A percentile compares a stretch with the other conserved stretches of the same genome.
Conservation (phyloP, 1,284 basidiomycete species). For the Phylloboletellus chloephorus region DNA sequence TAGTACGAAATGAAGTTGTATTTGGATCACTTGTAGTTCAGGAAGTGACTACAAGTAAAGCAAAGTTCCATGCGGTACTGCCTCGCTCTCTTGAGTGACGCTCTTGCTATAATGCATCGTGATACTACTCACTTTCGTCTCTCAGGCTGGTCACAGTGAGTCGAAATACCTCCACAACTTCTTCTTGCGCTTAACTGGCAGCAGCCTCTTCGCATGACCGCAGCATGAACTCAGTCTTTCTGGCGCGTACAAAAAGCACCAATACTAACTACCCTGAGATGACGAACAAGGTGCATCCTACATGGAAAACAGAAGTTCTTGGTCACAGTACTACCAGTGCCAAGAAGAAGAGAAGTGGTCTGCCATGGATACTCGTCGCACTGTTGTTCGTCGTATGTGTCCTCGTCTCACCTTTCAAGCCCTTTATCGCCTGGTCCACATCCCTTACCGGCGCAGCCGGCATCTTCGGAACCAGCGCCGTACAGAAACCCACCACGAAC, state of each 20-base stretch:
- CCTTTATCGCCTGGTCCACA: slow-evolving; percentile 3
- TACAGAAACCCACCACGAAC: slow-evolving; percentile 2
- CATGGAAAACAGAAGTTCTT: not conserved
- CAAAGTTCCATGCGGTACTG: too few species aligned
- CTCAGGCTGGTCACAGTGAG: too few species aligned
- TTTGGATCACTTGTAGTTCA: too few species aligned
- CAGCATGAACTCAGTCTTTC: slow-evolving; percentile 3
- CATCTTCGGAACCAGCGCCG: not conserved
- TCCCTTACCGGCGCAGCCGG: not conserved
- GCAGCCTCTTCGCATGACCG: not conserved
- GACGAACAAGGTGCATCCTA: slow-evolving; percentile 2
- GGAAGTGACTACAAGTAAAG: too few species aligned
- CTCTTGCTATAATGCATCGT: too few species aligned
- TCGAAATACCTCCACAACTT: too few species aligned
- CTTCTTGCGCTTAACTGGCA: not conserved
- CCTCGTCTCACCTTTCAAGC: slow-evolving; percentile 14
- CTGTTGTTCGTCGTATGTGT: slow-evolving; percentile 21
- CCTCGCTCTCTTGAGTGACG: too few species aligned
- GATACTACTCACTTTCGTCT: too few species aligned
- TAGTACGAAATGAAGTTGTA: too few species aligned
- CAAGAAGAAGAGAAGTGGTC: slow-evolving; percentile 8
- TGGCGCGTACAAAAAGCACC: slow-evolving; percentile 4
- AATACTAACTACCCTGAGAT: slow-evolving; percentile 1
- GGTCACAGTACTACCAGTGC: not conserved
- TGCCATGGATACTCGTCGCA: slow-evolving; percentile 15